phyloP scores from a whole-genome alignment of 2,329 filamentous ascomycete genomes.

The Paecilomyces niveus region DNA sequence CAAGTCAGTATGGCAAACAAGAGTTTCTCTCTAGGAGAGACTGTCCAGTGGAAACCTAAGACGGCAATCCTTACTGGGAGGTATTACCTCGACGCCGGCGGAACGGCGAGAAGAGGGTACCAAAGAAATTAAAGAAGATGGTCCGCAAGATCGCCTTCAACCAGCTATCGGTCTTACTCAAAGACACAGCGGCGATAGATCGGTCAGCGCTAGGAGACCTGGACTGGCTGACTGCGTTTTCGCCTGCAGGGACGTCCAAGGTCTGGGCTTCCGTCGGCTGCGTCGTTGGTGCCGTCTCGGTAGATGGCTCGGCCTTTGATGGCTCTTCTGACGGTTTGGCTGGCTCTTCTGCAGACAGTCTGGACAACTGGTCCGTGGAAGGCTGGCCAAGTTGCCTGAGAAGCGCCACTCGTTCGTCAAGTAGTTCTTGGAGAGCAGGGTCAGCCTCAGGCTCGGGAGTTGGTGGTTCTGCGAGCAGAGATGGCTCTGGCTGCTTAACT shows the following conservation, averaged over 20 bases:
- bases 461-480: conserved; percentile 12
- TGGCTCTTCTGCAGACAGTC: conserved; percentile 76
- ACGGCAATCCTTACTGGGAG: conserved; percentile 17
- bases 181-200: conserved; percentile 32
- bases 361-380: conserved; percentile 20
- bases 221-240: conserved; percentile 9
- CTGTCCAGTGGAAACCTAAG: conserved; percentile 2
- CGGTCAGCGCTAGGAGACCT: conserved; percentile 12
- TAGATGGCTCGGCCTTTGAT: conserved; percentile 53
- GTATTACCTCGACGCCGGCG: conserved; percentile 24
- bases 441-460: conserved; percentile 25
- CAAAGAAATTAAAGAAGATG: conserved; percentile 34
- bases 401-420: conserved; percentile 25
- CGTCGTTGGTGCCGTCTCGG: not conserved
- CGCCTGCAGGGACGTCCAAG: not conserved
- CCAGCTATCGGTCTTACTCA: conserved; percentile 33
- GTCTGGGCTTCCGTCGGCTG: not conserved
- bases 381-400: conserved; percentile 23
- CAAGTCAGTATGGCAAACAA: conserved; percentile 19
- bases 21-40: conserved; percentile 4
- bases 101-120: conserved; percentile 32
- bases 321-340: conserved; percentile 97
- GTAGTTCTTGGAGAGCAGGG: conserved; percentile 22
- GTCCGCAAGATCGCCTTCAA: conserved; percentile 34
- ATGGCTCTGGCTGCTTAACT: conserved; percentile 15